A percentile compares a stretch with the other conserved stretches of the same genome.
Conservation (phyloP, 345 rosid species). For the Moricandia arvensis region DNA sequence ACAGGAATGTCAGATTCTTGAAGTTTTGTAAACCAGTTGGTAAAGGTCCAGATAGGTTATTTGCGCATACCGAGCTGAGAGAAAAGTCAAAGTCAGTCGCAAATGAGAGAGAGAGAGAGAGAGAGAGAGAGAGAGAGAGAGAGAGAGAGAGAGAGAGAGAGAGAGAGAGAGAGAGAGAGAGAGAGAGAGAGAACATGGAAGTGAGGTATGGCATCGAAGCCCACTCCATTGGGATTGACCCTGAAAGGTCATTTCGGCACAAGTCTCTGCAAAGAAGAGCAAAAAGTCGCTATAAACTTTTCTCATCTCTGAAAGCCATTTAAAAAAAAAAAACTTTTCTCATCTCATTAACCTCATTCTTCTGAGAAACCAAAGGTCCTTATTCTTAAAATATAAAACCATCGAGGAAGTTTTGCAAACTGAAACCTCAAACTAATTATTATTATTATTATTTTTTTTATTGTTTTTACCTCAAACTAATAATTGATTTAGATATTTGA, state of each 20-base stretch:
- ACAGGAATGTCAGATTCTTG: slow-evolving; percentile 45
- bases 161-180: not conserved
- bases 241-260: slow-evolving; percentile 46
- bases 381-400: not conserved
- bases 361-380: not conserved
- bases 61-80: slow-evolving; percentile 44
- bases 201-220: slow-evolving; percentile 40
- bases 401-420: not conserved
- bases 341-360: not conserved
- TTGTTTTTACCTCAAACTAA: too few species aligned
- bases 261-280: slow-evolving; percentile 5
- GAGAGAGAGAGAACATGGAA: slow-evolving; percentile 42
- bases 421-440: not conserved
- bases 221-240: slow-evolving; percentile 59
- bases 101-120: not conserved
- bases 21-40: slow-evolving; percentile 46
- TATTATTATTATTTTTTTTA: too few species aligned
- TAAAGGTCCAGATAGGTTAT: slow-evolving; percentile 36
- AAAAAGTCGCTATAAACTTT: not conserved
- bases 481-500: not conserved
- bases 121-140: not conserved
- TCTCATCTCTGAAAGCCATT: too few species aligned
- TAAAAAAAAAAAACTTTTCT: not conserved
- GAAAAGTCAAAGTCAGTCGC: not conserved
- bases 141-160: not conserved